Evolutionary conservation across 148 eudicot species (phyloP).

Genomic region (Silene uniflora): DNA sequence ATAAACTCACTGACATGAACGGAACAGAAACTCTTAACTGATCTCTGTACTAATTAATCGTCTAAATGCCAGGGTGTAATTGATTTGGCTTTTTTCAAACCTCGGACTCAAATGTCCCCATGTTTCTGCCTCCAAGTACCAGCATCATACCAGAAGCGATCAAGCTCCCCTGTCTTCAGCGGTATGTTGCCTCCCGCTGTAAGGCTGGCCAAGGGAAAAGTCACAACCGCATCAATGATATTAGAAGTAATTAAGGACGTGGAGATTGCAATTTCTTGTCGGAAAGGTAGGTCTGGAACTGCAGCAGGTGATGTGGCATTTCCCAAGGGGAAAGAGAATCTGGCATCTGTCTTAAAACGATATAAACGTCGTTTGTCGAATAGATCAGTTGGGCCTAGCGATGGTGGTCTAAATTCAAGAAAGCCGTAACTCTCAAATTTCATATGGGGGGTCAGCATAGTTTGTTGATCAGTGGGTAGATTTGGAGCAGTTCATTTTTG

Average conservation of each 20-base stretch:
- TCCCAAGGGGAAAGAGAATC: conserved; percentile 94
- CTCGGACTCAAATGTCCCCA: conserved; percentile 54
- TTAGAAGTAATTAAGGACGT: conserved; percentile 81
- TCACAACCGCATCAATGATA: conserved; percentile 62
- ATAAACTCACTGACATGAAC: neutral
- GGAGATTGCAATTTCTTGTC: conserved; percentile 69
- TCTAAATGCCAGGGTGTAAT: conserved; percentile 57
- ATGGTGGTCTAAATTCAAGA: conserved; percentile 32
- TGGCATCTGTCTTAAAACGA: conserved; percentile 93
- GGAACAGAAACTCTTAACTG: neutral
- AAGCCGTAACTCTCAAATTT: conserved; percentile 23
- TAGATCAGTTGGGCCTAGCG: conserved; percentile 44
- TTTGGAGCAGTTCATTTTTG: conserved; percentile 22
- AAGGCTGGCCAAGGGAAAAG: conserved; percentile 57
- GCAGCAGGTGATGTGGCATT: conserved; percentile 98
- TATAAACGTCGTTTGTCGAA: conserved; percentile 80
- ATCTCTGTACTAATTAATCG: neutral
- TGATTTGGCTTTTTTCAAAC: conserved; percentile 74
- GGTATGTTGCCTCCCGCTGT: conserved; percentile 67
- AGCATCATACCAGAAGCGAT: conserved; percentile 43
- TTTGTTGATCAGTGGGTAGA: no score
- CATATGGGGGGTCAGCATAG: conserved; percentile 29
- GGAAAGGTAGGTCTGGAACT: conserved; percentile 89
- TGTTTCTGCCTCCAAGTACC: conserved; percentile 93
- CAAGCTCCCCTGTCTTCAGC: conserved; percentile 48